Percentiles rank a stretch among this genome's conserved stretches.
These are phyloP conservation scores for Zymoseptoria crescenta DNA, from an alignment of 2,329 filamentous ascomycete genomes.

Conservation along the genomic window DNA sequence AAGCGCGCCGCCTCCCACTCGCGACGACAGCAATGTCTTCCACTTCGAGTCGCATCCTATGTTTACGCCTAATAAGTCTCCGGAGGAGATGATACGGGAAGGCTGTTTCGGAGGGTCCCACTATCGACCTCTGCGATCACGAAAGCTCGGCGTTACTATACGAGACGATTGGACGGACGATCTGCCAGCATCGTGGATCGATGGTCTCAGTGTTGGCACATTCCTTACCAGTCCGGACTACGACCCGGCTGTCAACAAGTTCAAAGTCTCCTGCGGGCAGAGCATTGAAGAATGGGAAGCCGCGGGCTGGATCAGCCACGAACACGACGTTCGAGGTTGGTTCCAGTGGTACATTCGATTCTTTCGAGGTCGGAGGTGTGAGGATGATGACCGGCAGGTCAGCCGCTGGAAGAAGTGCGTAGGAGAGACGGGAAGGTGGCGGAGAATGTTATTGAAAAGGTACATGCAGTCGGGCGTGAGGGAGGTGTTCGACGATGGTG, in stretches of 20 bases:
- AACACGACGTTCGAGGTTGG: constrained; percentile 48
- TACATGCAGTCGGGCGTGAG: constrained; percentile 42
- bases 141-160: constrained; percentile 36
- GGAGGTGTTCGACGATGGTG: constrained; percentile 42
- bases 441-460: constrained; percentile 45
- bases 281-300: constrained; percentile 50
- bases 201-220: constrained; percentile 32
- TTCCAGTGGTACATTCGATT: constrained; percentile 52
- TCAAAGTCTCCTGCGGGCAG: constrained; percentile 46
- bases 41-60: constrained; percentile 38
- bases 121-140: constrained; percentile 43
- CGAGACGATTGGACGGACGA: constrained; percentile 41
- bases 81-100: constrained; percentile 45
- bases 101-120: constrained; percentile 48
- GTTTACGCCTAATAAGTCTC: constrained; percentile 48
- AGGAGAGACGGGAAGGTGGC: constrained; percentile 45
- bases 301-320: constrained; percentile 48
- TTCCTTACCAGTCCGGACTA: constrained; percentile 39
- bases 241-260: constrained; percentile 46
- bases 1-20: constrained; percentile 33
- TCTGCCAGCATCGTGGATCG: constrained; percentile 39
- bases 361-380: constrained; percentile 44
- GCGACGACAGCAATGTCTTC: constrained; percentile 35
- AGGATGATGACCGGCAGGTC: constrained; percentile 47
- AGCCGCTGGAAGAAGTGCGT: constrained; percentile 47